Percentiles rank a stretch among this genome's conserved stretches.
These are phyloP conservation scores for Chalciporus pseudorubinellus DNA, from an alignment of 768 basidiomycete genomes.

Conservation along the genomic window DNA sequence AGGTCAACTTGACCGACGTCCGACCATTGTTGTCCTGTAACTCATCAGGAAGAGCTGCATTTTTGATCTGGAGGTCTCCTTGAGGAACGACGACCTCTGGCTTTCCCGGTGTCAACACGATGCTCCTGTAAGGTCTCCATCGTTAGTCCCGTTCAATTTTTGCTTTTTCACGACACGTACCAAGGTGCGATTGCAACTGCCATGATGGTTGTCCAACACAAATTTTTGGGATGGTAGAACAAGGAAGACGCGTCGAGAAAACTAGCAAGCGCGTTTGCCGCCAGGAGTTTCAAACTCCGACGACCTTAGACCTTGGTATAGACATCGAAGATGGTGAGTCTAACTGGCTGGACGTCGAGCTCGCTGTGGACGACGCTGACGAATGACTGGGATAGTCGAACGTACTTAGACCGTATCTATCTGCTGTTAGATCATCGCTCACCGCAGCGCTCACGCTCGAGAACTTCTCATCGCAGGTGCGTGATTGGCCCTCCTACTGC, in stretches of 20 bases:
- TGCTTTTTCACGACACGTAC: conserved; percentile 36
- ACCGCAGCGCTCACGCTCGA: conserved; percentile 97
- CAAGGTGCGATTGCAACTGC: conserved; percentile 63
- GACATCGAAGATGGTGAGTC: conserved; percentile 49
- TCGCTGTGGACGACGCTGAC: conserved; percentile 10
- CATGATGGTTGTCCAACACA: conserved; percentile 41
- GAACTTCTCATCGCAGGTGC: conserved; percentile 88
- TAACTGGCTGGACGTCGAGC: background rate
- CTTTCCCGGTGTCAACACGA: conserved; percentile 56
- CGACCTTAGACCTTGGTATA: conserved; percentile 5
- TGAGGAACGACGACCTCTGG: conserved; percentile 55
- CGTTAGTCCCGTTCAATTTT: conserved; percentile 5
- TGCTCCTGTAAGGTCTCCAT: conserved; percentile 48
- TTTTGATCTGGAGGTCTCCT: conserved; percentile 76
- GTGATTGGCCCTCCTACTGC: conserved; percentile 2
- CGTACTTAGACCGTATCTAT: conserved; percentile 91
- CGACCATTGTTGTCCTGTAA: conserved; percentile 59
- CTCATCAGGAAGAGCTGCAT: conserved; percentile 75
- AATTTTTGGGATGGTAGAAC: conserved; percentile 10
- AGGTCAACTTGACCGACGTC: conserved; percentile 67
- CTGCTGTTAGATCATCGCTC: conserved; percentile 91
- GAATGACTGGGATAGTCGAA: conserved; percentile 66
- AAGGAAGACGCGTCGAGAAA: background rate
- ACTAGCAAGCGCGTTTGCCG: conserved; percentile 3
- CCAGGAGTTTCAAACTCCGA: conserved; percentile 46